Base-by-base conservation (phyloP, 768 basidiomycete species). In the Suillus luteus region DNA sequence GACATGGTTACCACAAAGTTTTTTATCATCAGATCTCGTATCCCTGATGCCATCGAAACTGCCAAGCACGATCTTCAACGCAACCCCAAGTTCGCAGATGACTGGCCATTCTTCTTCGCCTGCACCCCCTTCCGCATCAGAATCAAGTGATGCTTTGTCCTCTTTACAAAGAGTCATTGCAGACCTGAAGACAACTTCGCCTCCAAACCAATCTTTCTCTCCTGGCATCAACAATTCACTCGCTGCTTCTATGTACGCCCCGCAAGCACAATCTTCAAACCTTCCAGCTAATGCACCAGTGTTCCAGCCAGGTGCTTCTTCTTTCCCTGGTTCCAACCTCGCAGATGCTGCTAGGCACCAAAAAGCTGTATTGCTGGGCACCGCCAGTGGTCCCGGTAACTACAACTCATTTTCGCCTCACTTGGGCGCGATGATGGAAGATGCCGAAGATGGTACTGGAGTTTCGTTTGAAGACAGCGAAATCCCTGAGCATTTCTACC, bases 81-180 rank as follows among this genome's bases (percentile, higher is more conserved):
- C 37, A 87, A 81, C 65, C 87, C 88, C 1, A 77, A 83, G 24
- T 78, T 84, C 31, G 85, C 84, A 3, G 75, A 75, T 75, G 63
- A 67, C 80, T 46, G 61, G 73, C 70, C 65, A 74, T 71, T 72
- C 76, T 58, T 72, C 83, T 44, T 73, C 81, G 17, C 83, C 86
- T 43, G 81, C 81, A 44, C 83, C 85, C 64, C 73, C 74, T 52
- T 80, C 84, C 66, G 79, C 76, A 66, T 81, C 81, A 41, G 90
- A 92, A 68, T 84, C 86, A 24, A 92, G 90, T 72, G 90, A 90
- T 73, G 92, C 91, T 19, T 81, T 95, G 64, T 91, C 90, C 65
- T 93, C 92, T 35, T 85, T 98, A 60, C 95, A 98, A 72, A 87
- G 93, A 63, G 90, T 97, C 75, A 98, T 98, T 69, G 92, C 92